phyloP scores from a whole-genome alignment of 139 green algal genomes.

The Coelastrella sp. region DNA sequence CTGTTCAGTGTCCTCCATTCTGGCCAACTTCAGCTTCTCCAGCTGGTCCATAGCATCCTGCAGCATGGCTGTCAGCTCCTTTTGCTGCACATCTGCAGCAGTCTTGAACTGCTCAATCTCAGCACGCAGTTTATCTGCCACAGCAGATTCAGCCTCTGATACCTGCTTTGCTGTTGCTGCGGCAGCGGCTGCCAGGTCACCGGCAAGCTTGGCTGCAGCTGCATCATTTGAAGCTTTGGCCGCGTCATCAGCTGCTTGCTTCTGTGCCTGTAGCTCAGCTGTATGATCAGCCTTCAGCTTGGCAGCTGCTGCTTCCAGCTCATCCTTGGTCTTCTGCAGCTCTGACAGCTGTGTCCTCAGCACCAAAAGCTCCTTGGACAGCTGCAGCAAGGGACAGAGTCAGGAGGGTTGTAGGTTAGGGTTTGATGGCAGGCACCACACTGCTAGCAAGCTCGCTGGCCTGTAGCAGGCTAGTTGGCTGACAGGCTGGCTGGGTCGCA shows the following conservation, averaged over 20 bases:
- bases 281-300: neutral
- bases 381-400: neutral
- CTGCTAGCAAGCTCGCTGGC: too few relatives aligned
- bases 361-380: neutral
- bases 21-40: neutral
- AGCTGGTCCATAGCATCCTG: constrained; percentile 20
- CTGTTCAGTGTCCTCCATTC: neutral
- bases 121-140: neutral
- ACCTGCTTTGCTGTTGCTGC: neutral
- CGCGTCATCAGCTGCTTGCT: neutral
- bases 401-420: too few relatives aligned
- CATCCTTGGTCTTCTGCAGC: neutral
- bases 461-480: too few relatives aligned
- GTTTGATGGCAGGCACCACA: too few relatives aligned
- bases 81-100: neutral
- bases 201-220: neutral
- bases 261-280: neutral
- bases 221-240: neutral
- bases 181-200: constrained; percentile 9
- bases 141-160: neutral
- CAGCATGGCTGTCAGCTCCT: constrained; percentile 8
- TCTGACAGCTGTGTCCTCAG: neutral
- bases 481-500: too few relatives aligned
- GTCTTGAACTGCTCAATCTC: neutral
- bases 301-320: neutral